Base-by-base conservation (phyloP, 2,329 filamentous ascomycete species). In the Alternaria ethzedia region DNA sequence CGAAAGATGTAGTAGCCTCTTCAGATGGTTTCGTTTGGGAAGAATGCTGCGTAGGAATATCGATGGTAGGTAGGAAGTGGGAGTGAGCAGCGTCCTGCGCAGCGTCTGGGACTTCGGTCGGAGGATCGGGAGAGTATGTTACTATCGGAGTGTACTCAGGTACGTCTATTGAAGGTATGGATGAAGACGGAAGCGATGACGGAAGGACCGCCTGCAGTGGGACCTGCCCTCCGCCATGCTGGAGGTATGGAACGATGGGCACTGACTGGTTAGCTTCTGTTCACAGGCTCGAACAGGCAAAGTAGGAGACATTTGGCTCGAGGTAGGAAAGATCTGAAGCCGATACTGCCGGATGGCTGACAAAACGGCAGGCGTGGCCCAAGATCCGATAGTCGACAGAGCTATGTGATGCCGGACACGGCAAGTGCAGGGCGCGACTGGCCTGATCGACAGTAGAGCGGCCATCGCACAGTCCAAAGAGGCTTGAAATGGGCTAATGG, bases 151-250 rank as follows among this genome's bases (percentile, higher is more conserved):
- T 58, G 59, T 74, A 75, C 55, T 69, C 69, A 49, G 73, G 71
- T 63, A 77, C 61, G 15, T 71, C 28, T 41, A 70, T 59, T 52
- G 69, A 60, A 56, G 72, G 63, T 65, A 68, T 69, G 61, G 72
- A 66, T 55, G 70, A 66, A 61, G 70, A 44, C 23, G 67, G 64
- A 62, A 71, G 68, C 56, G 68, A 59, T 59, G 73, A 69, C 55
- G 76, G 73, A 55, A 78, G 63, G 62, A 63, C 61, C 54, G 56
- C 67, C 32, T 65, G 71, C 66, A 79, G 74, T 63, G 77, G 78
- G 67, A 72, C 71, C 72, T 80, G 78, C 67, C 64, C 75, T 63
- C 72, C 75, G 65, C 72, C 76, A 75, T 78, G 59, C 54, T 77
- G 77, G 57, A 72, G 57, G 71, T 74, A 78, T 62, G 77, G 75